Conservation (phyloP, 2,329 filamentous ascomycete species). For the Byssochlamys sp. region DNA sequence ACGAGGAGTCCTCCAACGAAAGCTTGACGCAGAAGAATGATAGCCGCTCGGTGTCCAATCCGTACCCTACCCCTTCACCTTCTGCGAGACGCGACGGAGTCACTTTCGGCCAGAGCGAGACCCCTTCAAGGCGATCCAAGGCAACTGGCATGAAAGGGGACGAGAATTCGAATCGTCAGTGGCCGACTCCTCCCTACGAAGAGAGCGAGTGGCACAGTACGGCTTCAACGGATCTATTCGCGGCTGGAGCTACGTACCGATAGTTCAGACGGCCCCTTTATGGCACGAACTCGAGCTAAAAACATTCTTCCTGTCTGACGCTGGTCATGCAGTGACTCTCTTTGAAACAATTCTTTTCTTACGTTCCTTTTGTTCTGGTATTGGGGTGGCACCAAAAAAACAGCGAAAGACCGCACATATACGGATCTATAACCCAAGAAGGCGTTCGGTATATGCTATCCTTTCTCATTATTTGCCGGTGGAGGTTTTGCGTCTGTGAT, state of each 20-base stretch:
- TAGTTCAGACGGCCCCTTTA: slow-evolving; percentile 14
- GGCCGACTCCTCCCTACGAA: slow-evolving; percentile 92
- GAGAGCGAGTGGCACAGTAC: slow-evolving; percentile 84
- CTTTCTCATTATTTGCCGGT: background rate
- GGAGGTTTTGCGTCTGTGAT: slow-evolving; percentile 1
- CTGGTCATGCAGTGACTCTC: background rate
- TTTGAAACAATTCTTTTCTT: slow-evolving; percentile 8
- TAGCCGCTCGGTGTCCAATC: slow-evolving; percentile 31
- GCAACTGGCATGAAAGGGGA: slow-evolving; percentile 51
- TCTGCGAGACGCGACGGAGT: slow-evolving; percentile 74
- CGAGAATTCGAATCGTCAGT: slow-evolving; percentile 55
- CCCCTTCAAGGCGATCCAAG: slow-evolving; percentile 56
- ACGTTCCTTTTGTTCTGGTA: background rate
- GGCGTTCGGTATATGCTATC: background rate
- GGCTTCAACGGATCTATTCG: slow-evolving; percentile 71
- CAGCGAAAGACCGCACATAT: background rate
- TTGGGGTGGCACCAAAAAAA: background rate
- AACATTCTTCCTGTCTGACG: background rate
- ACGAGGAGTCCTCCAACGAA: slow-evolving; percentile 49
- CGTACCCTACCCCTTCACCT: slow-evolving; percentile 64
- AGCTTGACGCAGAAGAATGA: slow-evolving; percentile 17
- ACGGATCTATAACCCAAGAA: background rate
- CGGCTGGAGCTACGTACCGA: slow-evolving; percentile 45
- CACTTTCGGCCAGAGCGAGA: slow-evolving; percentile 54
- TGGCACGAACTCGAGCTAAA: background rate